These are phyloP conservation scores for Globisporangium heterothallicum DNA, from an alignment of 352 stramenopile genomes.

Conservation along the genomic window DNA sequence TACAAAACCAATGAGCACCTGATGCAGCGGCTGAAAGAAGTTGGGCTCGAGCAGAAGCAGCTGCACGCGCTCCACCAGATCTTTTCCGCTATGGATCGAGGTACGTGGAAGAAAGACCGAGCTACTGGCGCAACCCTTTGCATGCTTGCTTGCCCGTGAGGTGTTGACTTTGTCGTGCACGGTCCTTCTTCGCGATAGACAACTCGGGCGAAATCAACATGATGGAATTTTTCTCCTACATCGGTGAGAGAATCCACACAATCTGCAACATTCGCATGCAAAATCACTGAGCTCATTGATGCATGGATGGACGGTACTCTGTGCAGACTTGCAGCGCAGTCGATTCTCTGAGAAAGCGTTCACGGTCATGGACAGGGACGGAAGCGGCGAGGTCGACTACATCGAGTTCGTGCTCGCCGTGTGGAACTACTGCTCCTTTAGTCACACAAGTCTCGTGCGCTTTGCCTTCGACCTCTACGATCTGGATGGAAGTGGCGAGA, in stretches of 20 bases:
- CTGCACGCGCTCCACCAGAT: slow-evolving; percentile 47
- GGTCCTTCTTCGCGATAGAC: slow-evolving; percentile 26
- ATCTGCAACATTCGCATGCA: background rate
- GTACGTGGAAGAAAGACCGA: slow-evolving; percentile 15
- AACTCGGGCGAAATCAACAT: slow-evolving; percentile 62
- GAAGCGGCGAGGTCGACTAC: slow-evolving; percentile 64
- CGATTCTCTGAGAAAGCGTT: slow-evolving; percentile 72
- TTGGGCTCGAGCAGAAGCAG: slow-evolving; percentile 44
- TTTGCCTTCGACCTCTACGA: slow-evolving; percentile 80
- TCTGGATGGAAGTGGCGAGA: slow-evolving; percentile 58
- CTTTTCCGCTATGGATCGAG: slow-evolving; percentile 51
- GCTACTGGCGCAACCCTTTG: background rate
- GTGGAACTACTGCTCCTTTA: slow-evolving; percentile 82
- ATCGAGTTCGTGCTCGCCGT: slow-evolving; percentile 71
- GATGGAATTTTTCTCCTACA: slow-evolving; percentile 65
- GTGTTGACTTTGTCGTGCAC: background rate
- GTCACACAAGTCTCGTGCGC: slow-evolving; percentile 42
- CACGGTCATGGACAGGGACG: slow-evolving; percentile 62
- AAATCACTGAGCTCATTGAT: background rate
- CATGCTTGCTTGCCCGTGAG: background rate
- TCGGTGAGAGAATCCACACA: slow-evolving; percentile 22
- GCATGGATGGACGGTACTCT: background rate
- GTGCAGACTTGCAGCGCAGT: slow-evolving; percentile 44
- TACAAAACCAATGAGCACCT: slow-evolving; percentile 39
- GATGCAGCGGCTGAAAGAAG: slow-evolving; percentile 26